Evolutionary conservation across 2,329 filamentous ascomycete genomes (phyloP), one percentile per base, ranked within the genome.

Genomic region (Tothia fuscella): DNA sequence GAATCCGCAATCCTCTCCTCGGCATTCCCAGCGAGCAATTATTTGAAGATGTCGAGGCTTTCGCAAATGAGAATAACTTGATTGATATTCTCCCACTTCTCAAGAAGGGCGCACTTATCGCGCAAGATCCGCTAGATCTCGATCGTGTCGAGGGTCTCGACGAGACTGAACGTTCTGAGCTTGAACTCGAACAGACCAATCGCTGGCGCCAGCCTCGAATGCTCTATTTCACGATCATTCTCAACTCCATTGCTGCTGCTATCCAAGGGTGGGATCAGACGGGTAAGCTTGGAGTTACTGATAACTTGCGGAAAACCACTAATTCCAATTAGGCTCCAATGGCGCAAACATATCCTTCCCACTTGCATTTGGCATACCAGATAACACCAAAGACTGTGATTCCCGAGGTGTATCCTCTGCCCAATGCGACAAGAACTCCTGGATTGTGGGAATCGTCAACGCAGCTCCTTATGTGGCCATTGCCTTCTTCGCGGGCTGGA

Each of bases 81-180:
- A 58, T 63, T 2, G 72, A 80, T 41, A 68, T 80, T 48, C 60
- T 75, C 3, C 60, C 64, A 3, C 54, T 80, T 13, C 67, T 87
- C 39, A 67, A 72, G 39, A 80, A 79, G 51, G 83, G 81, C 25
- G 84, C 82, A 3, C 66, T 89, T 9, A 72, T 87, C 14, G 83
- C 83, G 3, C 80, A 84, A 56, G 75, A 80, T 49, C 81, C 81
- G 0, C 62, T 64, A 6, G 66, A 68, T 22, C 82, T 71, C 55
- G 78, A 83, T 44, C 63, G 68, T 25, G 68, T 86, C 41, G 62
- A 72, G 38, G 71, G 74, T 9, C 68, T 88, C 2, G 62, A 67
- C 42, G 68, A 78, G 13, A 63, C 66, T 1, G 80, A 82, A 53
- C 72, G 77, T 44, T 62, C 68, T 16, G 67, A 66, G 10, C 66